Conservation (phyloP, 441 rosid genomes). For the Pelargonium citronellum region DNA sequence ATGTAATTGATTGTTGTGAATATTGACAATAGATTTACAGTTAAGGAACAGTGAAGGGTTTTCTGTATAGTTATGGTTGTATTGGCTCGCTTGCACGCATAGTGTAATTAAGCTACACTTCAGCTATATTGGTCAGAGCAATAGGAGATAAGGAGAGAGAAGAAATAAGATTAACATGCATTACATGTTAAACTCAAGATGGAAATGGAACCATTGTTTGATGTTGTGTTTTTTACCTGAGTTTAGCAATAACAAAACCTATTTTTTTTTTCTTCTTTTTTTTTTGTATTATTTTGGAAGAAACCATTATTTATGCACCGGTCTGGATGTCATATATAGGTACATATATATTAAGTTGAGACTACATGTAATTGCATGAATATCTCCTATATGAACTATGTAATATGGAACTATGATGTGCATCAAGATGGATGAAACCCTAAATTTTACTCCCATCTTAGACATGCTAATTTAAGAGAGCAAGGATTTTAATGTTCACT, state of each 20-base stretch:
- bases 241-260: not conserved
- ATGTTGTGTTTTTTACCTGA: not conserved
- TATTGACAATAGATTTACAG: not conserved
- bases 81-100: not conserved
- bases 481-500: too few relatives aligned
- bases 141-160: too few relatives aligned
- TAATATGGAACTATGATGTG: too few relatives aligned
- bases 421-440: too few relatives aligned
- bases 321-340: too few relatives aligned
- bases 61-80: not conserved
- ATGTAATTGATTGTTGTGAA: not conserved
- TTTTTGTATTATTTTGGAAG: too few relatives aligned
- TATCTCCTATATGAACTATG: too few relatives aligned
- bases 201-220: not conserved
- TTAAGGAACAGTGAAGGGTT: not conserved
- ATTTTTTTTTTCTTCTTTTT: not conserved
- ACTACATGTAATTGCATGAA: too few relatives aligned
- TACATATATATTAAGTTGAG: too few relatives aligned
- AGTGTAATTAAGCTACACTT: not conserved
- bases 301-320: too few relatives aligned
- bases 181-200: not conserved
- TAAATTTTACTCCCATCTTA: too few relatives aligned
- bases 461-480: too few relatives aligned
- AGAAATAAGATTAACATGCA: not conserved
- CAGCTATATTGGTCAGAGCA: not conserved